These are phyloP conservation scores for Crithidia fasciculata DNA, from an alignment of 208 protist species.

Conservation along the genomic window DNA sequence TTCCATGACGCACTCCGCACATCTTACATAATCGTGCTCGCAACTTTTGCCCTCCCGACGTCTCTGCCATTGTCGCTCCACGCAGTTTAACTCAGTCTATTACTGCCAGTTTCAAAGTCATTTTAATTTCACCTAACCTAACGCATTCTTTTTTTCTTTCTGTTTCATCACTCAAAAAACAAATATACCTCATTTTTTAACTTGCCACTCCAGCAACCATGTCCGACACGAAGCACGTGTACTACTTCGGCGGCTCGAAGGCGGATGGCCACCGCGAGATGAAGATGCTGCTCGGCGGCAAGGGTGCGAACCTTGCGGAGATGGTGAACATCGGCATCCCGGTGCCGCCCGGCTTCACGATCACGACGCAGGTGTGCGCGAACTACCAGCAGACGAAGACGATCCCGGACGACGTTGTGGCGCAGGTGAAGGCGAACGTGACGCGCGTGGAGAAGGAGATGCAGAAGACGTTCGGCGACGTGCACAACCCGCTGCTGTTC, in stretches of 20 bases:
- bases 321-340: slow-evolving; percentile 94
- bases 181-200: background rate
- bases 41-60: too few relatives aligned
- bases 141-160: background rate
- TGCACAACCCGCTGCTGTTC: slow-evolving; percentile 90
- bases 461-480: slow-evolving; percentile 82
- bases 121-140: too few relatives aligned
- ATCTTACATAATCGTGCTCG: too few relatives aligned
- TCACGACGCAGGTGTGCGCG: slow-evolving; percentile 90
- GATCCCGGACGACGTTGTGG: slow-evolving; percentile 60
- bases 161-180: slow-evolving; percentile 3
- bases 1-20: too few relatives aligned
- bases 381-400: slow-evolving; percentile 73
- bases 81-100: too few relatives aligned
- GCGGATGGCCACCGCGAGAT: slow-evolving; percentile 85
- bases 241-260: slow-evolving; percentile 80
- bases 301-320: slow-evolving; percentile 93
- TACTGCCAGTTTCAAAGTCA: too few relatives aligned
- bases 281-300: slow-evolving; percentile 94
- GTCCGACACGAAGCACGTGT: slow-evolving; percentile 71
- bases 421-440: slow-evolving; percentile 77
- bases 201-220: slow-evolving; percentile 24
- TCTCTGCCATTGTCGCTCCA: too few relatives aligned
- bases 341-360: slow-evolving; percentile 94
- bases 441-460: slow-evolving; percentile 85